Percentiles rank a stretch among this genome's conserved stretches.
Conservation (phyloP, 306 rosid species). For the Hylodesmum podocarpum region DNA sequence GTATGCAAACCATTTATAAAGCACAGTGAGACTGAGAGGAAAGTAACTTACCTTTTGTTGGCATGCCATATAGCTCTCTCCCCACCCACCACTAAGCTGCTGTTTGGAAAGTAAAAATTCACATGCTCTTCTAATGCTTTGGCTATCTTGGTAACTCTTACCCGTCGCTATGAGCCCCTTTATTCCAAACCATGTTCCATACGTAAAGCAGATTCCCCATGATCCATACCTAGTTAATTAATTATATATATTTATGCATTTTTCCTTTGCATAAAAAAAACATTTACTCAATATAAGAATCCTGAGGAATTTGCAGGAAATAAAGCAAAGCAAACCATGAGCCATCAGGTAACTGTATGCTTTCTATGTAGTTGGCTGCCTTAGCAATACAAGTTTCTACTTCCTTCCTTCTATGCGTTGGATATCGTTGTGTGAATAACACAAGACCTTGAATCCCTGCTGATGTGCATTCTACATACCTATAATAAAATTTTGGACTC, state of each 20-base stretch:
- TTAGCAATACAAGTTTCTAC: conserved; percentile 50
- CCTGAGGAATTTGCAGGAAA: neutral
- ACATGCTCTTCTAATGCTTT: conserved; percentile 56
- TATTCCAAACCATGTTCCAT: conserved; percentile 82
- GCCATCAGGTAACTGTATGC: conserved; percentile 59
- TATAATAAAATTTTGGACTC: neutral
- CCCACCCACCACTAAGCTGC: conserved; percentile 64
- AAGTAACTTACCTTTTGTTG: conserved; percentile 54
- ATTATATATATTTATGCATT: neutral
- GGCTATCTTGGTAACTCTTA: conserved; percentile 46
- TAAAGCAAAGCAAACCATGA: conserved; percentile 60
- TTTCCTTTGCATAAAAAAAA: neutral
- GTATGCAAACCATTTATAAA: neutral
- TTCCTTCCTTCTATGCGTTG: conserved; percentile 48
- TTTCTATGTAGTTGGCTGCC: conserved; percentile 50
- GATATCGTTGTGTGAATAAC: conserved; percentile 40
- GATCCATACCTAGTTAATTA: conserved; percentile 57
- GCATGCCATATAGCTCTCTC: conserved; percentile 73
- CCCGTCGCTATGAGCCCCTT: conserved; percentile 54
- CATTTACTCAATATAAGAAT: neutral
- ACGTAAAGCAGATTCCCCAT: conserved; percentile 83
- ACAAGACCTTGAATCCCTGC: conserved; percentile 58
- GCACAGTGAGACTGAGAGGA: neutral
- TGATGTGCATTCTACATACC: conserved; percentile 75
- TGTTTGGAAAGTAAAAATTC: conserved; percentile 70